phyloP scores from a whole-genome alignment of 805 yeast species.

The Barnettozyma sucrosica region DNA sequence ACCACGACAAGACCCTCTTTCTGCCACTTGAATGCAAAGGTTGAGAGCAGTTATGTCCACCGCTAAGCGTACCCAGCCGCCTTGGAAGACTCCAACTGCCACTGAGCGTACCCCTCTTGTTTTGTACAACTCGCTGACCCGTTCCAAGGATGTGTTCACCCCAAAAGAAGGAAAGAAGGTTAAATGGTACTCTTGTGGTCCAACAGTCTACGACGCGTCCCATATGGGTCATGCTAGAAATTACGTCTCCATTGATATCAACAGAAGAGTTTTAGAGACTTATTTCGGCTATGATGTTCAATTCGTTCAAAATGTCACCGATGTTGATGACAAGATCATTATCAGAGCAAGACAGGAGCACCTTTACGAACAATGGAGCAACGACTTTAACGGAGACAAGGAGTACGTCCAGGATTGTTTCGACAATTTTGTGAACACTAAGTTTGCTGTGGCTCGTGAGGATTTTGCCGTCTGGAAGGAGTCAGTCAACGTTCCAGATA shows the following conservation, averaged over 20 bases:
- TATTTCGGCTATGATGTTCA: constrained; percentile 85
- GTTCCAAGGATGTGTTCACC: constrained; percentile 71
- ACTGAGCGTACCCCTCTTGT: background rate
- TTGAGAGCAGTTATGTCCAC: constrained; percentile 2
- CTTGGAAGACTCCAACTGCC: background rate
- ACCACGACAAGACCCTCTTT: background rate
- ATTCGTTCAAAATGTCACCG: constrained; percentile 97
- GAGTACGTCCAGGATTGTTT: constrained; percentile 31
- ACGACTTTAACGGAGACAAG: constrained; percentile 23
- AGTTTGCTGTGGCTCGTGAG: constrained; percentile 38
- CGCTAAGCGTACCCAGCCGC: constrained; percentile 1
- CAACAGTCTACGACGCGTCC: constrained; percentile 91
- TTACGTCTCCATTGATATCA: constrained; percentile 90
- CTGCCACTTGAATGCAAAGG: background rate
- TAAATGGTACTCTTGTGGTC: constrained; percentile 97
- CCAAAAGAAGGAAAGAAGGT: constrained; percentile 62
- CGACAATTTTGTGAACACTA: constrained; percentile 27
- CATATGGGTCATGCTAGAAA: constrained; percentile 99
- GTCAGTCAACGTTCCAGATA: constrained; percentile 42
- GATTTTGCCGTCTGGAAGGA: constrained; percentile 57
- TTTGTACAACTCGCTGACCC: constrained; percentile 77
- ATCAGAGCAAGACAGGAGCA: constrained; percentile 88
- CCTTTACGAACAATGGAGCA: constrained; percentile 58
- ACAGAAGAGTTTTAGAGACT: constrained; percentile 81
- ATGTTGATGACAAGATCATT: constrained; percentile 95